Conservation (phyloP, 805 yeast species). For the Myxozyma nipponensis region DNA sequence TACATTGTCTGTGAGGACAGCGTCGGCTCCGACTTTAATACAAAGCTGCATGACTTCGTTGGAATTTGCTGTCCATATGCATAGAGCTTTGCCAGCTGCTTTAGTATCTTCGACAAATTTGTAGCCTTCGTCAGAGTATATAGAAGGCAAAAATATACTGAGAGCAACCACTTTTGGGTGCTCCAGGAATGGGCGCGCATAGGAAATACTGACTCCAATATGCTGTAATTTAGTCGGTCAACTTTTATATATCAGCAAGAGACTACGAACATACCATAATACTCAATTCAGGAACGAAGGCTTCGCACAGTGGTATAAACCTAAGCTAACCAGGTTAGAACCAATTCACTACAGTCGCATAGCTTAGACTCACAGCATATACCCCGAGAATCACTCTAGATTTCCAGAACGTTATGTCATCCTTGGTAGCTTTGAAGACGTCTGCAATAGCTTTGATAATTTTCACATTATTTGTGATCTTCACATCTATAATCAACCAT, state of each 20-base stretch:
- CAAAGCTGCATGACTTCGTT: slow-evolving; percentile 40
- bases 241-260: slow-evolving; percentile 34
- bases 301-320: slow-evolving; percentile 26
- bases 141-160: slow-evolving; percentile 29
- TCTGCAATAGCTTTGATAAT: slow-evolving; percentile 19
- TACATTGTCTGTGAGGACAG: slow-evolving; percentile 45
- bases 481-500: slow-evolving; percentile 24
- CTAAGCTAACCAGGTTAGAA: slow-evolving; percentile 6
- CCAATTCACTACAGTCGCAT: not conserved
- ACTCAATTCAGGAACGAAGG: slow-evolving; percentile 38
- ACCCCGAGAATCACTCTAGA: slow-evolving; percentile 48
- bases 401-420: slow-evolving; percentile 46
- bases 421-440: slow-evolving; percentile 32
- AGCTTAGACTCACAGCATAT: slow-evolving; percentile 43
- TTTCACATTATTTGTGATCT: slow-evolving; percentile 18
- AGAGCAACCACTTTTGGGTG: slow-evolving; percentile 12
- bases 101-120: slow-evolving; percentile 44
- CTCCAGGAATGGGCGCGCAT: slow-evolving; percentile 10
- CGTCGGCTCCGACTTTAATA: slow-evolving; percentile 37
- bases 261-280: slow-evolving; percentile 35
- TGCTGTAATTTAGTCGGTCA: slow-evolving; percentile 39
- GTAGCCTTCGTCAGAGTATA: slow-evolving; percentile 30
- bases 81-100: slow-evolving; percentile 47
- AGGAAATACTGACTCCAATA: slow-evolving; percentile 18
- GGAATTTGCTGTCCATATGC: slow-evolving; percentile 53